A percentile compares a stretch with the other conserved stretches of the same genome.
These are phyloP conservation scores for Scheffersomyces ergatensis DNA, from an alignment of 805 yeast species.

Conservation along the genomic window DNA sequence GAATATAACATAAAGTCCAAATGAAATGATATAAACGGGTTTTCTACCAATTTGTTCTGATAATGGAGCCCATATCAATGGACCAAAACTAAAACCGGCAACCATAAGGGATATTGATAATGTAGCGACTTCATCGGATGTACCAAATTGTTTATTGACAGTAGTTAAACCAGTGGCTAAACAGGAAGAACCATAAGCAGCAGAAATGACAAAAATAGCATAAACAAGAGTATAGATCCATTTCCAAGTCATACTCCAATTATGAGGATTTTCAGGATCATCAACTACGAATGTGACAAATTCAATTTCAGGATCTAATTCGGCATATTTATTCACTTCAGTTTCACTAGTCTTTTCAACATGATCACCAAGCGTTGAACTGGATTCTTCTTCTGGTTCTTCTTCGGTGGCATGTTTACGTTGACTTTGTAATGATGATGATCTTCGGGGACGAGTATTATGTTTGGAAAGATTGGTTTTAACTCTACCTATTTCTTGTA, in stretches of 20 bases:
- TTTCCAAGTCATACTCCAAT: constrained; percentile 61
- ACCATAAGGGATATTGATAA: constrained; percentile 86
- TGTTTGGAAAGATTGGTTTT: constrained; percentile 7
- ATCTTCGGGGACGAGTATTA: constrained; percentile 2
- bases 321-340: constrained; percentile 10
- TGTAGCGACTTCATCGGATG: constrained; percentile 74
- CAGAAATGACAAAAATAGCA: constrained; percentile 75
- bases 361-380: constrained; percentile 1
- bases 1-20: constrained; percentile 71
- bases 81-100: constrained; percentile 83
- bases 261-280: constrained; percentile 90
- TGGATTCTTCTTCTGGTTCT: constrained; percentile 7
- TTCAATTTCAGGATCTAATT: constrained; percentile 64
- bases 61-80: constrained; percentile 85
- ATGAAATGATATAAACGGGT: constrained; percentile 76
- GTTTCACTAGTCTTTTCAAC: constrained; percentile 5
- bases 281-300: constrained; percentile 77
- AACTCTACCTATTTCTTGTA: constrained; percentile 63
- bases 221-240: constrained; percentile 69
- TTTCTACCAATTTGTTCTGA: constrained; percentile 84
- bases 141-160: constrained; percentile 63
- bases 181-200: constrained; percentile 91
- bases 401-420: constrained; percentile 9
- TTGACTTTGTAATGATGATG: background rate
- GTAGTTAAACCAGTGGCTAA: constrained; percentile 82